Evolutionary conservation across 352 stramenopile genomes (phyloP), one percentile per base, ranked within the genome.

Genomic region (Globisporangium spiculum): DNA sequence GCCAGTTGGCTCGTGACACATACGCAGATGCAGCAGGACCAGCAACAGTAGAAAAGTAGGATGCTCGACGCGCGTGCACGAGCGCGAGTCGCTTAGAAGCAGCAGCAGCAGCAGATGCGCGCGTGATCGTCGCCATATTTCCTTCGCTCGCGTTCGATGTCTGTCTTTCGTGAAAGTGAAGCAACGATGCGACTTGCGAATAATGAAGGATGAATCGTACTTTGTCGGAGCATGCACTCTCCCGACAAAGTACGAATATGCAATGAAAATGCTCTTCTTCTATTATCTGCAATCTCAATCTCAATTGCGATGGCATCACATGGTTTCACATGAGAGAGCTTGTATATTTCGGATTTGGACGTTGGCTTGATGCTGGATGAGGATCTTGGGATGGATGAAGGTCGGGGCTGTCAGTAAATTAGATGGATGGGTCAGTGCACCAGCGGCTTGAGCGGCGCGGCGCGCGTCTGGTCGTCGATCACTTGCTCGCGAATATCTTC

Each of bases 391-490:
- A 8, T 52, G 44, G 16, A n/a, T 50, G 4, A 20, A 22, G 44
- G 44, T 22, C 44, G 44, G n/a, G 38, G 38, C 38, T 18, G 54
- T 22, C 18, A 34, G 75, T 79, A 79, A 78, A 84, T 83, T 88
- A 78, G 55, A 32, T 38, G n/a, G n/a, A 22, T 52, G 18, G 44
- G 48, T 80, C 95, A 98, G 74, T 98, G 94, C 62, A 92, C 84
- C 7, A 98, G 82, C 30, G 93, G 91, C 71, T 97, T 97, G 26
- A 98, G 77, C 7, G 92, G 92, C 22, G 92, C 79, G 8, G 90
- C 94, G 60, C 87, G 78, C 36, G 94, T 89, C 72, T 92, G 82
- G 66, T 92, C 89, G 63, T 97, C 82, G 71, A 98, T 92, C 68
- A 94, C 88, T 80, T 93, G 78, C 63, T 94, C 88, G 73, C 97